Percentiles rank a stretch among this genome's conserved stretches.
These are phyloP conservation scores for Aspergillus sp. DNA, from an alignment of 2,329 filamentous ascomycete species.

Conservation along the genomic window DNA sequence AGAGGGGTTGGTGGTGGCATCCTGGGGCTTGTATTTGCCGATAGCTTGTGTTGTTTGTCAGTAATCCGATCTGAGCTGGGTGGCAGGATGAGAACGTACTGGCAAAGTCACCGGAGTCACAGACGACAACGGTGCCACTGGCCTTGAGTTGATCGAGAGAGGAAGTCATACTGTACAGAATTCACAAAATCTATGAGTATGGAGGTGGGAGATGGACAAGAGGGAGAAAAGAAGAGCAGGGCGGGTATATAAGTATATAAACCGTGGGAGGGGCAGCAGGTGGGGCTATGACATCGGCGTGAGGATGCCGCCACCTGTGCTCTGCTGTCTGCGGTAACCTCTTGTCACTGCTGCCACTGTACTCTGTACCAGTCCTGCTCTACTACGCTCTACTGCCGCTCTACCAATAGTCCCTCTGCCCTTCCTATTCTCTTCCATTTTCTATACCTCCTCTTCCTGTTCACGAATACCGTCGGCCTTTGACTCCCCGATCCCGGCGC, in stretches of 20 bases:
- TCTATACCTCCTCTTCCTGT: neutral
- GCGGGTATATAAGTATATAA: slow-evolving; percentile 2
- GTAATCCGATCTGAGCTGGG: neutral
- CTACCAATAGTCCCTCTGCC: neutral
- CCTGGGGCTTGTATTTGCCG: slow-evolving; percentile 99
- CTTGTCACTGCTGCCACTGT: too few relatives aligned
- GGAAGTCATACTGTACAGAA: slow-evolving; percentile 57
- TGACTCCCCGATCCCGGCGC: neutral
- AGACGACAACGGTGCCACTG: slow-evolving; percentile 92
- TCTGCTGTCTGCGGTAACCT: neutral
- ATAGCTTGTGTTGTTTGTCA: slow-evolving; percentile 55
- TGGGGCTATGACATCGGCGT: slow-evolving; percentile 6
- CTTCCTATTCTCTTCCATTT: neutral
- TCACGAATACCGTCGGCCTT: neutral
- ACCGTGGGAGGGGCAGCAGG: slow-evolving; percentile 6
- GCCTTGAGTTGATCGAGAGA: slow-evolving; percentile 97
- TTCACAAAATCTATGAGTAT: slow-evolving; percentile 13
- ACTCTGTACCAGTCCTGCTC: neutral
- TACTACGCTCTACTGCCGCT: neutral
- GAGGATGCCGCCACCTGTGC: neutral
- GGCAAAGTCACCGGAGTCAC: slow-evolving; percentile 88
- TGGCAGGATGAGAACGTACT: slow-evolving; percentile 47
- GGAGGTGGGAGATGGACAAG: slow-evolving; percentile 4
- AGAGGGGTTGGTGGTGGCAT: slow-evolving; percentile 99
- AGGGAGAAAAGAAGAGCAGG: slow-evolving; percentile 11